Percentiles rank a stretch among this genome's conserved stretches.
Evolutionary conservation across 208 protist genomes (phyloP).

Genomic region (Vickermania ingenoplastis): DNA sequence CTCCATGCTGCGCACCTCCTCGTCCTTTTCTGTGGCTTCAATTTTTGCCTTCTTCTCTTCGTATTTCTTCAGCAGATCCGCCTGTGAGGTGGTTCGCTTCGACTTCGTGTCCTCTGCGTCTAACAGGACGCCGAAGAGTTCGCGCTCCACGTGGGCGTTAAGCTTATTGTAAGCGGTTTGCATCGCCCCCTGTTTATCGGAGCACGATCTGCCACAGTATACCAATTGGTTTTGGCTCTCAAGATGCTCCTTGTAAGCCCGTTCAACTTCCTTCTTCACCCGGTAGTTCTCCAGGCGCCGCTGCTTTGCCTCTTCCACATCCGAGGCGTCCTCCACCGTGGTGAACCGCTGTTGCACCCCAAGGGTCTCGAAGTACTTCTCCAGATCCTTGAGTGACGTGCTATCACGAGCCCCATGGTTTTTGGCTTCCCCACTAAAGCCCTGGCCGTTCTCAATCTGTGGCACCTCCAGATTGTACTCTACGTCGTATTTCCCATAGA

Average conservation of each 20-base stretch:
- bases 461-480: conserved; percentile 82
- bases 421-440: conserved; percentile 35
- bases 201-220: conserved; percentile 59
- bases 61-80: conserved; percentile 60
- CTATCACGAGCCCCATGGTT: not conserved
- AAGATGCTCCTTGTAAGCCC: conserved; percentile 51
- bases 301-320: conserved; percentile 38
- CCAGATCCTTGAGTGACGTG: conserved; percentile 25
- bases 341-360: conserved; percentile 50
- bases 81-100: conserved; percentile 25
- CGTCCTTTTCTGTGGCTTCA: conserved; percentile 45
- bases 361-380: conserved; percentile 65
- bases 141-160: conserved; percentile 71
- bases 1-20: conserved; percentile 69
- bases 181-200: conserved; percentile 68
- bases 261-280: conserved; percentile 58
- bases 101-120: conserved; percentile 70
- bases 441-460: conserved; percentile 63
- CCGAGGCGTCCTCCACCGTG: conserved; percentile 2
- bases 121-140: conserved; percentile 76
- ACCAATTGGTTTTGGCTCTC: conserved; percentile 68
- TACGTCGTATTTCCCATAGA: conserved; percentile 75
- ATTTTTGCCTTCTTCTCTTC: conserved; percentile 62
- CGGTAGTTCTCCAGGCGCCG: conserved; percentile 68
- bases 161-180: conserved; percentile 75